Evolutionary conservation across 495 filamentous ascomycete species (phyloP).

Genomic region (Jackrogersella multiformis): DNA sequence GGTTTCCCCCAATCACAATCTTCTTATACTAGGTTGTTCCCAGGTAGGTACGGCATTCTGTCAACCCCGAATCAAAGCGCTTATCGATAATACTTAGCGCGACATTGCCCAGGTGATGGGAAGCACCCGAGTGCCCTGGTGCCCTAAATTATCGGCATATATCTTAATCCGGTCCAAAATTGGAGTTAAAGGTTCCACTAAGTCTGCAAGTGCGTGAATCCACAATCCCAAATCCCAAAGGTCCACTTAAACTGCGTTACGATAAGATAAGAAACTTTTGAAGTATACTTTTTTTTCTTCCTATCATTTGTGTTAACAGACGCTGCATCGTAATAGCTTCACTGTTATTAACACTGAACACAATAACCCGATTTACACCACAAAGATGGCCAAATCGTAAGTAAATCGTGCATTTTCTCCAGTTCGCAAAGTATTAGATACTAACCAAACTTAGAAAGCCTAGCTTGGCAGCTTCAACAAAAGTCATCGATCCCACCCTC

Average conservation of each 20-base stretch:
- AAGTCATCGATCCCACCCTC: constrained; percentile 76
- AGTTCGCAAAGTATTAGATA: neutral
- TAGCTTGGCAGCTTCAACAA: constrained; percentile 49
- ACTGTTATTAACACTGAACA: neutral
- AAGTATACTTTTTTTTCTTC: constrained; percentile 29
- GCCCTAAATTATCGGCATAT: constrained; percentile 1
- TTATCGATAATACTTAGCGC: constrained; percentile 44
- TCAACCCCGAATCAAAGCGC: constrained; percentile 22
- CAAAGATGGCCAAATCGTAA: constrained; percentile 46
- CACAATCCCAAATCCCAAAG: neutral
- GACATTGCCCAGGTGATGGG: too few species aligned
- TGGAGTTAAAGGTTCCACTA: too few species aligned
- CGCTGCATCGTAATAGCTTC: neutral
- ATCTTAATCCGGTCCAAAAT: constrained; percentile 26
- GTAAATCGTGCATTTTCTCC: neutral
- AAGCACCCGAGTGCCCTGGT: neutral
- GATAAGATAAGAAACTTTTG: constrained; percentile 34
- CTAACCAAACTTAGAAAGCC: constrained; percentile 43
- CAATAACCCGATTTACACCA: neutral
- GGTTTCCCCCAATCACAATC: constrained; percentile 6
- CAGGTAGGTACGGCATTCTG: constrained; percentile 22
- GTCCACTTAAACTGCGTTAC: neutral
- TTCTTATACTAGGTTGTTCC: too few species aligned
- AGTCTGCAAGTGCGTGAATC: neutral
- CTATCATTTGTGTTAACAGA: neutral